Conservation (phyloP, 768 basidiomycete species). For the Rhodotorula kratochvilovae region DNA sequence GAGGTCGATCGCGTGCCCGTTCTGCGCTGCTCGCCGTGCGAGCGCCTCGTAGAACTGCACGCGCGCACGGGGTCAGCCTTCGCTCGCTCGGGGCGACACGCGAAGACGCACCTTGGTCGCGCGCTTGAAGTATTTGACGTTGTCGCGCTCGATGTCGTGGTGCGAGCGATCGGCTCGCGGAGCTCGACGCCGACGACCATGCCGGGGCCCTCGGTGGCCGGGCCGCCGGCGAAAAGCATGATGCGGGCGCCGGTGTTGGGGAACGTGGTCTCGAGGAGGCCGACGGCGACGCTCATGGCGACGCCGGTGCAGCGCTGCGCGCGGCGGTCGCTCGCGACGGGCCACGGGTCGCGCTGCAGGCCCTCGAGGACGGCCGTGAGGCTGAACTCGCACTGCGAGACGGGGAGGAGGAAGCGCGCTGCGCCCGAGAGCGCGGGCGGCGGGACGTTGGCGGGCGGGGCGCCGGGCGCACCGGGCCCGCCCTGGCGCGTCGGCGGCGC, state of each 20-base stretch:
- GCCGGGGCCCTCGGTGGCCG: conserved; percentile 92
- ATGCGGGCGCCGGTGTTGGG: conserved; percentile 93
- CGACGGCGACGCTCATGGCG: conserved; percentile 86
- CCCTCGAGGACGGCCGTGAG: conserved; percentile 86
- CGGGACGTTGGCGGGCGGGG: conserved; percentile 53
- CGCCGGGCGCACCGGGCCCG: conserved; percentile 58
- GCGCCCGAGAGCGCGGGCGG: conserved; percentile 55
- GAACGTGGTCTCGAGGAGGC: conserved; percentile 87
- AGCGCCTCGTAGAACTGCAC: conserved; percentile 88
- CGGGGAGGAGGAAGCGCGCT: conserved; percentile 84
- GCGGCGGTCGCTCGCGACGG: conserved; percentile 90
- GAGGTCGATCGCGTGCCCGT: conserved; percentile 89
- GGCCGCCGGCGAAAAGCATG: conserved; percentile 93
- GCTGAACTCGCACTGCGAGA: conserved; percentile 90
- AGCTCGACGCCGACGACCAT: conserved; percentile 93
- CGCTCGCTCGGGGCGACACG: no score
- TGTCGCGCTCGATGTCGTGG: conserved; percentile 96
- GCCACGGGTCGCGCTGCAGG: conserved; percentile 89
- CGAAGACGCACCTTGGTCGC: conserved; percentile 76
- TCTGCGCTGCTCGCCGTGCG: conserved; percentile 85
- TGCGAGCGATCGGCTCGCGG: conserved; percentile 95
- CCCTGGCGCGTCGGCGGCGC: conserved; percentile 62
- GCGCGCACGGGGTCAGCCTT: no score
- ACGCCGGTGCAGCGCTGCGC: conserved; percentile 91
- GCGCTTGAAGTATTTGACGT: conserved; percentile 93